Conservation (phyloP, 2,329 filamentous ascomycete genomes). For the Cercospora sp. region DNA sequence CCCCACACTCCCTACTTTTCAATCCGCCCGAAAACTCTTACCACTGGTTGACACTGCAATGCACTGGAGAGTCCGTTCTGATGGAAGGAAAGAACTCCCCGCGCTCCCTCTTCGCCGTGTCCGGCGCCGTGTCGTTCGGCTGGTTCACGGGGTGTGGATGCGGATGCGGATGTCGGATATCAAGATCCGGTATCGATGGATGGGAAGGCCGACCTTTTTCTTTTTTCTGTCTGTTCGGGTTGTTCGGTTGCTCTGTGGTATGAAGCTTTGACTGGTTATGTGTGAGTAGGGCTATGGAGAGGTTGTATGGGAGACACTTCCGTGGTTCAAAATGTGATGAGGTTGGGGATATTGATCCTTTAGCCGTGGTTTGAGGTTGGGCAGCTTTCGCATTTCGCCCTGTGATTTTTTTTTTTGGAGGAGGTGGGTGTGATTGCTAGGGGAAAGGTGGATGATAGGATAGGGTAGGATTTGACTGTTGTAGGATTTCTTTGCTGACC, state of each 20-base stretch:
- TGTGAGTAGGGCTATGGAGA: not conserved
- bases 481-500: not conserved
- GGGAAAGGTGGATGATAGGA: not conserved
- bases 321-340: not conserved
- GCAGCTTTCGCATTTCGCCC: not conserved
- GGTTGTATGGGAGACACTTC: not conserved
- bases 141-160: not conserved
- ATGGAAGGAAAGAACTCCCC: not conserved
- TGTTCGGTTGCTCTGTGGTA: not conserved
- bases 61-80: not conserved
- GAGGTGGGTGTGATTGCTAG: too few species aligned
- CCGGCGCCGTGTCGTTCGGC: not conserved
- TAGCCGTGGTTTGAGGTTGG: not conserved
- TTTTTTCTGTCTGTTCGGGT: too few species aligned
- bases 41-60: not conserved
- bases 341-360: not conserved
- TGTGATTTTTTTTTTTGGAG: not conserved
- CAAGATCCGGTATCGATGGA: not conserved
- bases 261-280: too few species aligned
- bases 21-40: not conserved
- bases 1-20: too few species aligned
- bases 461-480: not conserved
- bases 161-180: not conserved
- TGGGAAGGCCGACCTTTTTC: too few species aligned
- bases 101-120: not conserved